Evolutionary conservation across 305 asterid genomes (phyloP).

Genomic region (Striga hermonthica): DNA sequence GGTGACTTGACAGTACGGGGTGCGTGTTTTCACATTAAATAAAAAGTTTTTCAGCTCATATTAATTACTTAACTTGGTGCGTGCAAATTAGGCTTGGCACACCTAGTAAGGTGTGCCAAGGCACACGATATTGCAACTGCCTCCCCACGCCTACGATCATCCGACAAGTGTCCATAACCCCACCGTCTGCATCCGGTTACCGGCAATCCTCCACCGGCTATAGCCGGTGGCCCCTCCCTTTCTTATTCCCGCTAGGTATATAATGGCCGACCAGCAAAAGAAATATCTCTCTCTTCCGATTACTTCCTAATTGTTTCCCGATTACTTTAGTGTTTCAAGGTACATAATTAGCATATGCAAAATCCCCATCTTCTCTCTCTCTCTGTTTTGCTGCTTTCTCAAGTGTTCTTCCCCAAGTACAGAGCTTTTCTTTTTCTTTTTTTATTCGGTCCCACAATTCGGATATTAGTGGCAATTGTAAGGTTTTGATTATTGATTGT

Average conservation of each 20-base stretch:
- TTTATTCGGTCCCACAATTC: neutral
- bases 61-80: too few species aligned
- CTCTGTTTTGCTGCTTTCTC: too few species aligned
- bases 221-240: constrained; percentile 39
- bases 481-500: constrained; percentile 38
- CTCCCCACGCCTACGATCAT: constrained; percentile 16
- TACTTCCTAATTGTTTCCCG: too few species aligned
- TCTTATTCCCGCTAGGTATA: constrained; percentile 59
- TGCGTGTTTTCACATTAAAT: too few species aligned
- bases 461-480: constrained; percentile 21
- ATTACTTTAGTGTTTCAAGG: constrained; percentile 41
- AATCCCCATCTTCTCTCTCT: neutral
- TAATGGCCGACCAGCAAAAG: constrained; percentile 40
- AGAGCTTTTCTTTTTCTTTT: constrained; percentile 3
- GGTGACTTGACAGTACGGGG: too few species aligned
- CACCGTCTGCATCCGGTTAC: constrained; percentile 47
- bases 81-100: too few species aligned
- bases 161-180: constrained; percentile 35
- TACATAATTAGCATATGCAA: constrained; percentile 22
- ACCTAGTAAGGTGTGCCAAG: too few species aligned
- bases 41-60: too few species aligned
- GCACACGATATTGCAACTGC: too few species aligned
- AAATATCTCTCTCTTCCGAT: constrained; percentile 22
- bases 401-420: constrained; percentile 26
- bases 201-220: constrained; percentile 38